Conservation (phyloP, 225 moss, liverwort and hornwort species). For the Sphagnum tenellum region DNA sequence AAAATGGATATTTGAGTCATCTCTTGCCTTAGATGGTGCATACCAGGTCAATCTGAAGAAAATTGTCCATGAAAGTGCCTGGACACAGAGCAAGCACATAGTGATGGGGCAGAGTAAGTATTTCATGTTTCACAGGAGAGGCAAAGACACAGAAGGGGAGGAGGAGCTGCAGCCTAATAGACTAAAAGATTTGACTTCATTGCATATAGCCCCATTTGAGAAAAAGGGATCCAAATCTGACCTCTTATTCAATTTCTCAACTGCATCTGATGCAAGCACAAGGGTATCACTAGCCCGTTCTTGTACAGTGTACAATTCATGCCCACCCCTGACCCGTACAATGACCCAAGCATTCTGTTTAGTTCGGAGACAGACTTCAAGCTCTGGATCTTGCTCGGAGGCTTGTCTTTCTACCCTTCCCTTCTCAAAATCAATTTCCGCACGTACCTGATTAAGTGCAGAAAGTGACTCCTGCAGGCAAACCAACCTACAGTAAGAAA, state of each 20-base stretch:
- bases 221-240: slow-evolving; percentile 7
- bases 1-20: no score
- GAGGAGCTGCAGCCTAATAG: no score
- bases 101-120: not conserved
- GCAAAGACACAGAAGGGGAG: not conserved
- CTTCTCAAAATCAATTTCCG: slow-evolving; percentile 56
- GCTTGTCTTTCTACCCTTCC: slow-evolving; percentile 38
- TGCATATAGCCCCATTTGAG: not conserved
- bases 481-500: slow-evolving; percentile 5
- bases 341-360: slow-evolving; percentile 85
- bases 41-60: slow-evolving; percentile 41
- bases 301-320: slow-evolving; percentile 66
- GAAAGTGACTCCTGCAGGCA: slow-evolving; percentile 62
- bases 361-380: slow-evolving; percentile 63
- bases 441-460: slow-evolving; percentile 56
- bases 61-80: slow-evolving; percentile 86
- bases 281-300: slow-evolving; percentile 63
- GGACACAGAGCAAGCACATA: slow-evolving; percentile 16
- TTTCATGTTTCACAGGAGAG: not conserved
- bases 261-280: slow-evolving; percentile 63
- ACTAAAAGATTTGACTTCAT: no score
- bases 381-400: slow-evolving; percentile 38
- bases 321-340: slow-evolving; percentile 52
- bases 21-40: not conserved
- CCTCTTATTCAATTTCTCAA: slow-evolving; percentile 75